These are phyloP conservation scores for Exophiala oligosperma DNA, from an alignment of 2,329 filamentous ascomycete genomes.

Conservation along the genomic window DNA sequence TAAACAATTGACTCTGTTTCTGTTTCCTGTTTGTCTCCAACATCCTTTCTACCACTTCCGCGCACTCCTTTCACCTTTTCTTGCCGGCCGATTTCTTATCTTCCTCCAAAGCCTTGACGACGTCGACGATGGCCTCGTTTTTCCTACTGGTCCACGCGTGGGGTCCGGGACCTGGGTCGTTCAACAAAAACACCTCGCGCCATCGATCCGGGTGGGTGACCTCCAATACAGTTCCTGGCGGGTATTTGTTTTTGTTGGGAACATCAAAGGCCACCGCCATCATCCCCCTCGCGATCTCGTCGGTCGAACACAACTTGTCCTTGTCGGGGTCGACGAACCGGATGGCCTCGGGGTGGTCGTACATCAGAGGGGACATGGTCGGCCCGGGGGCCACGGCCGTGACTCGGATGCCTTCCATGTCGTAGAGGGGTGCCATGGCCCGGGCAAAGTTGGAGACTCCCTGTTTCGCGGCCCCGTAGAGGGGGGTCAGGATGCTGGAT, in stretches of 20 bases:
- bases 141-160: constrained; percentile 14
- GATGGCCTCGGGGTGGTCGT: constrained; percentile 12
- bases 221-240: constrained; percentile 9
- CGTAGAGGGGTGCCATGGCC: constrained; percentile 50
- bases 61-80: background rate
- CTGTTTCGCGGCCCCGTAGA: constrained; percentile 52
- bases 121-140: constrained; percentile 11
- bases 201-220: constrained; percentile 15
- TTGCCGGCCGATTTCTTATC: background rate
- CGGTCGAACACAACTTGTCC: constrained; percentile 6
- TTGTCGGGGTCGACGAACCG: constrained; percentile 12
- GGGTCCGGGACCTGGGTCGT: constrained; percentile 9
- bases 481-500: constrained; percentile 39
- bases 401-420: constrained; percentile 52
- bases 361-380: constrained; percentile 16
- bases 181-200: constrained; percentile 12
- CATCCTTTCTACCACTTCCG: background rate
- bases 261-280: constrained; percentile 8
- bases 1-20: no score
- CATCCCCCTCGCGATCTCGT: constrained; percentile 11
- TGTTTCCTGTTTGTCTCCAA: background rate
- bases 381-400: constrained; percentile 58
- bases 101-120: constrained; percentile 3
- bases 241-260: background rate
- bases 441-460: constrained; percentile 51